Conservation (phyloP, 2,329 filamentous ascomycete genomes). For the Fusarium sp. region DNA sequence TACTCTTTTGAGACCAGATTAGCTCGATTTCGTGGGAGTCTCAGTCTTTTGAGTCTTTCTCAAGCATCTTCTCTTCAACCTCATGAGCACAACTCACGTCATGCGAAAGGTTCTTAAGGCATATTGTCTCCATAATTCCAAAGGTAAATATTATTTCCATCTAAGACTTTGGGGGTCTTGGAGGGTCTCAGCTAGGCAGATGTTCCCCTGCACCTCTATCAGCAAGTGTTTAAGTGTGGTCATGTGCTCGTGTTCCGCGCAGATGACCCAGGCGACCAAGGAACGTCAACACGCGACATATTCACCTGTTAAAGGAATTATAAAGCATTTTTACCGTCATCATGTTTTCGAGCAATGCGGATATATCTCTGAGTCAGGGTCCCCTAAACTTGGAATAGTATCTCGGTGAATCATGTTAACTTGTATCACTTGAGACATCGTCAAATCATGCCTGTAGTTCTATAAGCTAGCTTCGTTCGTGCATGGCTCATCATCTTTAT, state of each 20-base stretch:
- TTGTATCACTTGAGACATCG: not conserved
- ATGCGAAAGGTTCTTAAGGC: constrained; percentile 39
- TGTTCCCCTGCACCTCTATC: constrained; percentile 41
- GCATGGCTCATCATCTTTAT: constrained; percentile 44
- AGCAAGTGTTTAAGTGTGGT: constrained; percentile 37
- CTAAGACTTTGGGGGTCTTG: constrained; percentile 11
- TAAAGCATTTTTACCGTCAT: constrained; percentile 2
- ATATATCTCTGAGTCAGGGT: not conserved
- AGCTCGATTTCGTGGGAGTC: constrained; percentile 5
- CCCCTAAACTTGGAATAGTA: not conserved
- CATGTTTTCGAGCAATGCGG: not conserved
- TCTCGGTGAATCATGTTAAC: not conserved
- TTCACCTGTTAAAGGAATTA: constrained; percentile 8
- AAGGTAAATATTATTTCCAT: not conserved
- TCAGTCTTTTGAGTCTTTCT: constrained; percentile 37
- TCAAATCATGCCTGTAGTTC: constrained; percentile 29
- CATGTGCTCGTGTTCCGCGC: constrained; percentile 40
- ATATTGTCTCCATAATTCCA: constrained; percentile 21
- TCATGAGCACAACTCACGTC: constrained; percentile 42
- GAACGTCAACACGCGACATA: constrained; percentile 39
- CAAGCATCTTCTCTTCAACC: constrained; percentile 6
- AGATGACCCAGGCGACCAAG: constrained; percentile 39
- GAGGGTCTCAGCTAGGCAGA: constrained; percentile 41
- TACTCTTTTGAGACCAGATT: constrained; percentile 7
- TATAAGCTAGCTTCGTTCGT: constrained; percentile 42